phyloP scores from a whole-genome alignment of 371 early-diverging fungal species.

The Amoeboaphelidium protococcarum region DNA sequence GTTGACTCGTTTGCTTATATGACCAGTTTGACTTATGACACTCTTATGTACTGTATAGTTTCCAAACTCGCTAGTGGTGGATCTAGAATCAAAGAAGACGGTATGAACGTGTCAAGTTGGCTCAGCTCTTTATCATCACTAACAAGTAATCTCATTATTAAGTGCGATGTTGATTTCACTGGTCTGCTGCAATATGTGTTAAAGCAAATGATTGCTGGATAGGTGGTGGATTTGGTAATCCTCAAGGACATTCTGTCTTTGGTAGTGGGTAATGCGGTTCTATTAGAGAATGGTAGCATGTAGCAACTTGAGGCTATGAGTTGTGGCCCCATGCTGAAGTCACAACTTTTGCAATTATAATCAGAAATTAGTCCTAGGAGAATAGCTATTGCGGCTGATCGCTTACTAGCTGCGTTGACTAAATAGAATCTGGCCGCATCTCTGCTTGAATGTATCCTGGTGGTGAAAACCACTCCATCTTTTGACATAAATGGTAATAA shows the following conservation, averaged over 20 bases:
- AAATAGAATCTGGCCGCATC: too few relatives aligned
- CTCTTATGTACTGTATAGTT: slow-evolving; percentile 38
- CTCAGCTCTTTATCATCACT: slow-evolving; percentile 14
- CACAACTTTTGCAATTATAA: too few relatives aligned
- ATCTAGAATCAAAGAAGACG: slow-evolving; percentile 24
- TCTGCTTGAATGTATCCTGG: too few relatives aligned
- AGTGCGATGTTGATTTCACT: background rate
- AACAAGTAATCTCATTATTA: background rate
- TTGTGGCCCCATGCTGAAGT: too few relatives aligned
- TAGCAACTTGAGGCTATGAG: background rate
- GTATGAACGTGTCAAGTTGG: slow-evolving; percentile 22
- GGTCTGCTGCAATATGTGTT: background rate
- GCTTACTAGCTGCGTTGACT: too few relatives aligned
- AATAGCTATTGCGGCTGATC: too few relatives aligned
- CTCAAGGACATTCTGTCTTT: too few relatives aligned
- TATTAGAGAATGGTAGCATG: background rate
- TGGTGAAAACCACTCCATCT: too few relatives aligned
- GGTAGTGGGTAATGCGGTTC: background rate
- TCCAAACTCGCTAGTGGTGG: slow-evolving; percentile 29
- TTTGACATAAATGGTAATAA: too few relatives aligned
- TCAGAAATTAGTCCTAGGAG: too few relatives aligned
- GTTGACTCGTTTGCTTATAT: slow-evolving; percentile 67
- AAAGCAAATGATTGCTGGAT: background rate
- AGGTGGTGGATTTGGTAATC: background rate
- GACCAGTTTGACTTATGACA: slow-evolving; percentile 54